These are phyloP conservation scores for Acanthamoeba triangularis DNA, from an alignment of 208 protist genomes.

Conservation along the genomic window DNA sequence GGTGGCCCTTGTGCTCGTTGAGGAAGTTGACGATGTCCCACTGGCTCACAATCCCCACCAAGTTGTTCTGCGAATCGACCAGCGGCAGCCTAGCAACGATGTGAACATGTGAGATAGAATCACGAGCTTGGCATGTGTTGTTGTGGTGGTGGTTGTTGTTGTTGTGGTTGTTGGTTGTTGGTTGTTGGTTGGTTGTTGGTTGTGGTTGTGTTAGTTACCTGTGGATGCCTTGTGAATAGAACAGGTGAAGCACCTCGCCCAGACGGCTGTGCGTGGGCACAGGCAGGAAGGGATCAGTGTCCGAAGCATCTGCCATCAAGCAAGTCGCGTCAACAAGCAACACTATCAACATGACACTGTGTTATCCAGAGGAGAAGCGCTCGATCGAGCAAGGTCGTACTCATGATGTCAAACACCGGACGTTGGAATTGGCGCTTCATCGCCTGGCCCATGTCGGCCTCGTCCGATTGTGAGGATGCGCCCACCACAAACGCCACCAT, in stretches of 20 bases:
- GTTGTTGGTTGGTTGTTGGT: neutral
- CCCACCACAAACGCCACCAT: slow-evolving; percentile 41
- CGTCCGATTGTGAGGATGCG: neutral
- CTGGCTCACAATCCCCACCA: slow-evolving; percentile 46
- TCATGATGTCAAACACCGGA: slow-evolving; percentile 39
- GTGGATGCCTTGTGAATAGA: slow-evolving; percentile 32
- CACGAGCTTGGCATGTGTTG: neutral
- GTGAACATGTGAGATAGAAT: too few species aligned
- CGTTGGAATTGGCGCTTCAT: neutral
- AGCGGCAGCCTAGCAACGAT: neutral
- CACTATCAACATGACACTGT: neutral
- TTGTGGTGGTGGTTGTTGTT: neutral
- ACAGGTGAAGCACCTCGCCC: neutral
- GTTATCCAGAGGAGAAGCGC: neutral
- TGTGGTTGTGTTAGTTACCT: neutral
- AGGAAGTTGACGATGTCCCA: slow-evolving; percentile 49
- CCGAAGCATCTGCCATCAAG: neutral
- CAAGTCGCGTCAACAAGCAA: neutral
- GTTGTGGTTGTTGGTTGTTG: neutral
- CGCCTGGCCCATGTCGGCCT: neutral
- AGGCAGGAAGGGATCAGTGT: slow-evolving; percentile 23
- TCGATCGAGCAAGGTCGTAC: neutral
- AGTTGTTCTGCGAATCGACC: slow-evolving; percentile 3
- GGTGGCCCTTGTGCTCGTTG: neutral
- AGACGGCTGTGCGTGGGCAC: slow-evolving; percentile 19